These are phyloP conservation scores for Ailanthus altissimus DNA, from an alignment of 345 rosid genomes.

Conservation along the genomic window DNA sequence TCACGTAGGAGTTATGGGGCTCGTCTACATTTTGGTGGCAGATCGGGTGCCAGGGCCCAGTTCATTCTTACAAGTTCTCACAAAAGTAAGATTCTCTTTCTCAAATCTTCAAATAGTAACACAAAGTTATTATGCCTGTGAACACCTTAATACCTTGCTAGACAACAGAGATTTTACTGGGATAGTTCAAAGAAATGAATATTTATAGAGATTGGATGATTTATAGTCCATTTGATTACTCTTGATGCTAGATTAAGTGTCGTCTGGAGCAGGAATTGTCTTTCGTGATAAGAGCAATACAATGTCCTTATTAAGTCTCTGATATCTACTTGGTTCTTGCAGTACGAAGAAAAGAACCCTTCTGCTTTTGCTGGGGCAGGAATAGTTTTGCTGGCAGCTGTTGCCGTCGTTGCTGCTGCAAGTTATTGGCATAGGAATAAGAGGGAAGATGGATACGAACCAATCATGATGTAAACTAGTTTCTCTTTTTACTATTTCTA, in stretches of 20 bases:
- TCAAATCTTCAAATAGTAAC: neutral
- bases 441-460: conserved; percentile 44
- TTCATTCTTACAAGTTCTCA: conserved; percentile 9
- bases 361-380: conserved; percentile 21
- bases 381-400: conserved; percentile 32
- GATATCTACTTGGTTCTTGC: conserved; percentile 7
- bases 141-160: neutral
- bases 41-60: conserved; percentile 42
- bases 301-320: neutral
- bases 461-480: conserved; percentile 37
- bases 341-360: conserved; percentile 26
- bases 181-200: neutral
- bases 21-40: conserved; percentile 70
- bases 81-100: conserved; percentile 35
- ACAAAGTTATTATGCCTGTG: neutral
- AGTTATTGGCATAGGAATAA: conserved; percentile 31
- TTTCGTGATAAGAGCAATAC: neutral
- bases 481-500: neutral
- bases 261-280: neutral
- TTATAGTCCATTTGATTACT: neutral
- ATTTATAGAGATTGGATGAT: neutral
- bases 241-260: neutral
- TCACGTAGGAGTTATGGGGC: conserved; percentile 90
- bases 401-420: conserved; percentile 30
- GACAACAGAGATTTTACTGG: neutral